Evolutionary conservation across 345 rosid species (phyloP).

Genomic region (Populus euphratica): DNA sequence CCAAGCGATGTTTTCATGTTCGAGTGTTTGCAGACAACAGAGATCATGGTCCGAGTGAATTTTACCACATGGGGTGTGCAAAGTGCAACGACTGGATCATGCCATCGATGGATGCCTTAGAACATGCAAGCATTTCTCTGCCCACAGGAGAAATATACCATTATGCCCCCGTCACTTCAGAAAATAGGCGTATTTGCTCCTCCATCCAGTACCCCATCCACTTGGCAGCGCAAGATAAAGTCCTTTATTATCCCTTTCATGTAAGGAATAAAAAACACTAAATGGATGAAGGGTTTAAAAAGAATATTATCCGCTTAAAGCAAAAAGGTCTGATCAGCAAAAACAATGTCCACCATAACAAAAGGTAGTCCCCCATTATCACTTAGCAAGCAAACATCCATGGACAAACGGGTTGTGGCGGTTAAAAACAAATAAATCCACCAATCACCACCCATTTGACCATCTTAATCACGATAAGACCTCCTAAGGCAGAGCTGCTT

Average conservation of each 20-base stretch:
- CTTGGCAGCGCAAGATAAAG: slow-evolving; percentile 22
- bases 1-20: slow-evolving; percentile 19
- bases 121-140: slow-evolving; percentile 28
- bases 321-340: background rate
- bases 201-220: slow-evolving; percentile 14
- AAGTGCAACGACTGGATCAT: slow-evolving; percentile 16
- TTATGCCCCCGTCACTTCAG: slow-evolving; percentile 29
- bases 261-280: background rate
- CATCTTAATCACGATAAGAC: background rate
- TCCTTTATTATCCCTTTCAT: slow-evolving; percentile 15
- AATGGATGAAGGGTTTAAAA: background rate
- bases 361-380: background rate
- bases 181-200: slow-evolving; percentile 9
- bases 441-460: background rate
- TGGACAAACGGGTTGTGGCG: slow-evolving; percentile 21
- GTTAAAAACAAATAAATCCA: slow-evolving; percentile 22
- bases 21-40: slow-evolving; percentile 17
- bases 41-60: slow-evolving; percentile 19
- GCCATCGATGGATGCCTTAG: slow-evolving; percentile 33
- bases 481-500: background rate
- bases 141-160: background rate
- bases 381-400: slow-evolving; percentile 16
- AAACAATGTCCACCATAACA: slow-evolving; percentile 2
- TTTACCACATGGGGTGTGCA: slow-evolving; percentile 40
- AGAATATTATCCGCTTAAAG: slow-evolving; percentile 21